A percentile compares a stretch with the other conserved stretches of the same genome.
Evolutionary conservation across 257 asterid species (phyloP).

Genomic region (Przewalskia tangutica): DNA sequence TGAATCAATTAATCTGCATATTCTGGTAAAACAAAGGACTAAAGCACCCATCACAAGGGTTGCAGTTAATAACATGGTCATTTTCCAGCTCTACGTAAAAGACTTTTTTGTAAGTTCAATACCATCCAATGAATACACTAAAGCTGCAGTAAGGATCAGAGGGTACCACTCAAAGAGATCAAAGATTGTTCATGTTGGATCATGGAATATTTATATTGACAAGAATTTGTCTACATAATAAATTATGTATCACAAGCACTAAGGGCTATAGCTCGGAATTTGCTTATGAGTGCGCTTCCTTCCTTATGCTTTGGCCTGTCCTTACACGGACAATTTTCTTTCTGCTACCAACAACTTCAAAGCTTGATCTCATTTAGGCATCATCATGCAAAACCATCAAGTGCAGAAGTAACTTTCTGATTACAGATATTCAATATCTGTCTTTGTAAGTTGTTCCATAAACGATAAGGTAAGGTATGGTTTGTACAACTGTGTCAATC

Average conservation of each 20-base stretch:
- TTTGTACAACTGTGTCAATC: slow-evolving; percentile 37
- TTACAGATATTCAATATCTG: slow-evolving; percentile 28
- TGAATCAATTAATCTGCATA: background rate
- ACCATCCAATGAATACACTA: background rate
- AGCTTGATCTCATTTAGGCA: too few species aligned
- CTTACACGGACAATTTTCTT: background rate
- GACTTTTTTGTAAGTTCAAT: background rate
- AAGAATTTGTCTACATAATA: background rate
- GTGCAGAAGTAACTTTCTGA: background rate
- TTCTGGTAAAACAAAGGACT: background rate
- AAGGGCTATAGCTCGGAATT: background rate
- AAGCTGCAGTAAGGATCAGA: background rate
- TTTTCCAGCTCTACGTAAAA: background rate
- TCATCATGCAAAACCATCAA: background rate
- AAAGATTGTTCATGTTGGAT: background rate
- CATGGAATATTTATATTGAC: background rate
- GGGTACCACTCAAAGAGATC: background rate
- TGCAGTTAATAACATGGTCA: background rate
- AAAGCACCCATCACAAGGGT: background rate
- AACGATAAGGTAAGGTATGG: slow-evolving; percentile 39
- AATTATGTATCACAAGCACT: background rate
- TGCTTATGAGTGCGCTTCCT: too few species aligned
- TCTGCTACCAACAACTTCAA: background rate
- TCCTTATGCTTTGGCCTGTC: background rate
- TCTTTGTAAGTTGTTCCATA: slow-evolving; percentile 53